A percentile compares a stretch with the other conserved stretches of the same genome.
phyloP scores from a whole-genome alignment of 1,284 basidiomycete species.

The Lentinus polychrous region DNA sequence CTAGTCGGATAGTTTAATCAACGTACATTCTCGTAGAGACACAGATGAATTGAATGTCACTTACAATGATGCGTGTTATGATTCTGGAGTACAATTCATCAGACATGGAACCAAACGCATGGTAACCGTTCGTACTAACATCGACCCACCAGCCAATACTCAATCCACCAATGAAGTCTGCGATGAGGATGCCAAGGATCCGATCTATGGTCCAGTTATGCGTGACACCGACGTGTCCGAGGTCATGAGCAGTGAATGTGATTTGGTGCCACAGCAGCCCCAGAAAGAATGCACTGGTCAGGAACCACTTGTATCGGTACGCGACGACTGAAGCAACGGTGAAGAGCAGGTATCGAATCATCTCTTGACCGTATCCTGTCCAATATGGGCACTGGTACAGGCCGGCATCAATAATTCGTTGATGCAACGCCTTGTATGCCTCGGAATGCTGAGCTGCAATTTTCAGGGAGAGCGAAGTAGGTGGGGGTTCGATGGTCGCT shows the following conservation, averaged over 20 bases:
- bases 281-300: constrained; percentile 71
- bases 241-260: constrained; percentile 89
- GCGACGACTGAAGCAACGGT: constrained; percentile 52
- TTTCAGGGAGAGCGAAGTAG: constrained; percentile 48
- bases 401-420: constrained; percentile 70
- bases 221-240: constrained; percentile 92
- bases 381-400: constrained; percentile 82
- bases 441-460: constrained; percentile 67
- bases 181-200: constrained; percentile 74
- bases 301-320: constrained; percentile 61
- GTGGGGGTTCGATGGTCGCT: constrained; percentile 43
- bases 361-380: constrained; percentile 86
- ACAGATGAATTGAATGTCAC: too few relatives aligned
- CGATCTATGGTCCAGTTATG: constrained; percentile 84
- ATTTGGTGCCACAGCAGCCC: constrained; percentile 95
- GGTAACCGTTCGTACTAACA: constrained; percentile 44
- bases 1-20: constrained; percentile 30
- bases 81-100: constrained; percentile 49
- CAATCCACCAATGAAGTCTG: constrained; percentile 86
- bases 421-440: constrained; percentile 80
- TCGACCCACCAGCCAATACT: constrained; percentile 98
- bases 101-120: constrained; percentile 5
- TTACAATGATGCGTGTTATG: constrained; percentile 94
- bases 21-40: constrained; percentile 5
- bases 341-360: constrained; percentile 71